These are phyloP conservation scores for Vachellia collinsii DNA, from an alignment of 306 rosid species.

Conservation along the genomic window DNA sequence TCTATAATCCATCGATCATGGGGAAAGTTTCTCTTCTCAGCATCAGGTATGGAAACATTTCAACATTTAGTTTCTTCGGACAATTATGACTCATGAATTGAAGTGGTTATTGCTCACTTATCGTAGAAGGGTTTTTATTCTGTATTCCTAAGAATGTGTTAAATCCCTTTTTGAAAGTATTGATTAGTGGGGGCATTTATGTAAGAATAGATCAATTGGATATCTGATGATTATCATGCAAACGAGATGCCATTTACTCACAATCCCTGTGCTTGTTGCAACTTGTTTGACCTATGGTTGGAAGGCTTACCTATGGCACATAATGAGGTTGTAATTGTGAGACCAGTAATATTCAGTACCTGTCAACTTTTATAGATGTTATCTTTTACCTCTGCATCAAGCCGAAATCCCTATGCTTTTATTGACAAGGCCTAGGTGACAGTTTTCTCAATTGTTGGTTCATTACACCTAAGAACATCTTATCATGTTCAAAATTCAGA, in stretches of 20 bases:
- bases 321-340: not conserved
- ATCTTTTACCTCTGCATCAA: not conserved
- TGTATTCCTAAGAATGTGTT: not conserved
- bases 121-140: not conserved
- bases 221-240: not conserved
- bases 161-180: not conserved
- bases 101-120: not conserved
- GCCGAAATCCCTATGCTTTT: slow-evolving; percentile 1
- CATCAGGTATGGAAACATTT: slow-evolving; percentile 59
- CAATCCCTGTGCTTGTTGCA: slow-evolving; percentile 3
- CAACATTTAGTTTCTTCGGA: slow-evolving; percentile 1
- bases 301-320: not conserved
- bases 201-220: slow-evolving; percentile 2
- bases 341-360: slow-evolving; percentile 11
- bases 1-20: slow-evolving; percentile 67
- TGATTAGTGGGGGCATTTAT: slow-evolving; percentile 1
- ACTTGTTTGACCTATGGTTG: slow-evolving; percentile 17
- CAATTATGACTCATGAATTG: slow-evolving; percentile 1
- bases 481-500: slow-evolving; percentile 52
- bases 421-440: slow-evolving; percentile 4
- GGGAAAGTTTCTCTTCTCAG: slow-evolving; percentile 93
- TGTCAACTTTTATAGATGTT: slow-evolving; percentile 13
- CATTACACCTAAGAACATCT: slow-evolving; percentile 8
- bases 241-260: not conserved
- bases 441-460: not conserved